A percentile compares a stretch with the other conserved stretches of the same genome.
These are phyloP conservation scores for Sclerotinia sclerotiorum DNA, from an alignment of 2,329 filamentous ascomycete species.

Conservation along the genomic window DNA sequence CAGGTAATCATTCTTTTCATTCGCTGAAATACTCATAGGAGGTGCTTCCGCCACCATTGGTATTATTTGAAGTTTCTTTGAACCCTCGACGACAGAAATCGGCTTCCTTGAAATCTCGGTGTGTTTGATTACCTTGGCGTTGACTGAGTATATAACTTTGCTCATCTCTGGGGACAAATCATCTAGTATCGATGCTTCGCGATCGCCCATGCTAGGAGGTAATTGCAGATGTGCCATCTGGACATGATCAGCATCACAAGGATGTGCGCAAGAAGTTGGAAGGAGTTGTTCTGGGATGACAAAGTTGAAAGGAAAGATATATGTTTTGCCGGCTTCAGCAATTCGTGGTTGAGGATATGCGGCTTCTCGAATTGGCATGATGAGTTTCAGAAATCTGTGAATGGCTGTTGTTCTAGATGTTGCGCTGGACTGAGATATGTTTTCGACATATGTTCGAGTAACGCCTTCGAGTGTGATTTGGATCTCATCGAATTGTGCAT, in stretches of 20 bases:
- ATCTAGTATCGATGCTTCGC: slow-evolving; percentile 29
- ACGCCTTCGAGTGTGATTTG: slow-evolving; percentile 39
- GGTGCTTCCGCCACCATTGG: slow-evolving; percentile 37
- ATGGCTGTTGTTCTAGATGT: slow-evolving; percentile 33
- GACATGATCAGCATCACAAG: slow-evolving; percentile 33
- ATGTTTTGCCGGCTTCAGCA: slow-evolving; percentile 37
- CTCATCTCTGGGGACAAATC: slow-evolving; percentile 40
- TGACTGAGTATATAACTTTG: slow-evolving; percentile 37
- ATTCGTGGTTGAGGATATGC: slow-evolving; percentile 38
- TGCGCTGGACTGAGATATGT: slow-evolving; percentile 33
- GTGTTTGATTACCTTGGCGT: slow-evolving; percentile 34
- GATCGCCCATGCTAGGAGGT: slow-evolving; percentile 39
- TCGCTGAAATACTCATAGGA: slow-evolving; percentile 34
- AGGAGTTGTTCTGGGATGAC: slow-evolving; percentile 40
- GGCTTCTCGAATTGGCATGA: slow-evolving; percentile 39
- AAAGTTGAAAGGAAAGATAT: slow-evolving; percentile 40
- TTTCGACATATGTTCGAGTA: slow-evolving; percentile 37
- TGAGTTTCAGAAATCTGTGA: slow-evolving; percentile 40
- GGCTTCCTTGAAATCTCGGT: slow-evolving; percentile 31
- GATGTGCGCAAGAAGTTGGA: slow-evolving; percentile 37
- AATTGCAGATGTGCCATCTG: slow-evolving; percentile 38
- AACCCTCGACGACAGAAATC: slow-evolving; percentile 32
- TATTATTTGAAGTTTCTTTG: slow-evolving; percentile 35
- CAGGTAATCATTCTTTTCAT: slow-evolving; percentile 32
- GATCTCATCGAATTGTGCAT: slow-evolving; percentile 38